Percentiles rank a stretch among this genome's conserved stretches.
These are phyloP conservation scores for Cerrena zonata DNA, from an alignment of 1,284 basidiomycete species.

Conservation along the genomic window DNA sequence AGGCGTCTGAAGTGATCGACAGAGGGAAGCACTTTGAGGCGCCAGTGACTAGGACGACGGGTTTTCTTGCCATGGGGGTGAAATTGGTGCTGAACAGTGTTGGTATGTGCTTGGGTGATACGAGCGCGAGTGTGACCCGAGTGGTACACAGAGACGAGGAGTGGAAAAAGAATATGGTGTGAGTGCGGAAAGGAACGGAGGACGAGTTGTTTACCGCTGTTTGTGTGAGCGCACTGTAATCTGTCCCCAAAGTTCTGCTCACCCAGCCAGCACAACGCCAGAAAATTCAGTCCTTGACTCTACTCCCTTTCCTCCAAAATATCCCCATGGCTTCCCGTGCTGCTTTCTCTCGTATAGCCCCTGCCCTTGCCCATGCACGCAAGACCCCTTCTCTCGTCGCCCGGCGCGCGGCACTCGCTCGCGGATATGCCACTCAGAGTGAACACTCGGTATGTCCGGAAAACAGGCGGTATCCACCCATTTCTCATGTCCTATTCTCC, in stretches of 20 bases:
- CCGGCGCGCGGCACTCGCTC: slow-evolving; percentile 40
- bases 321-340: slow-evolving; percentile 57
- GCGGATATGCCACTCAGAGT: slow-evolving; percentile 59
- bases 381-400: slow-evolving; percentile 33
- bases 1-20: background rate
- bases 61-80: slow-evolving; percentile 22
- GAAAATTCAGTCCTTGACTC: slow-evolving; percentile 19
- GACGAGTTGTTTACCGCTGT: slow-evolving; percentile 15
- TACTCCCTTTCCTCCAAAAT: slow-evolving; percentile 25
- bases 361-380: slow-evolving; percentile 45
- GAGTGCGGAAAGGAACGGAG: slow-evolving; percentile 6
- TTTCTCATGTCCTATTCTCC: background rate
- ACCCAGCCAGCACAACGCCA: slow-evolving; percentile 11
- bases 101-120: too few species aligned
- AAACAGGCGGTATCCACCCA: slow-evolving; percentile 1
- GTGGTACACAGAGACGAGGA: too few species aligned
- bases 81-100: background rate
- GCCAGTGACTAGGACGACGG: slow-evolving; percentile 67
- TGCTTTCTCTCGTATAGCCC: slow-evolving; percentile 60
- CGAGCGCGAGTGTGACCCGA: too few species aligned
- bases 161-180: background rate
- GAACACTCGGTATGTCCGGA: slow-evolving; percentile 44
- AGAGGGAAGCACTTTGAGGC: slow-evolving; percentile 57
- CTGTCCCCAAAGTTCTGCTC: background rate
- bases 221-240: slow-evolving; percentile 11